These are phyloP conservation scores for Mortierella antarctica DNA, from an alignment of 192 early-diverging fungal species.

Conservation along the genomic window DNA sequence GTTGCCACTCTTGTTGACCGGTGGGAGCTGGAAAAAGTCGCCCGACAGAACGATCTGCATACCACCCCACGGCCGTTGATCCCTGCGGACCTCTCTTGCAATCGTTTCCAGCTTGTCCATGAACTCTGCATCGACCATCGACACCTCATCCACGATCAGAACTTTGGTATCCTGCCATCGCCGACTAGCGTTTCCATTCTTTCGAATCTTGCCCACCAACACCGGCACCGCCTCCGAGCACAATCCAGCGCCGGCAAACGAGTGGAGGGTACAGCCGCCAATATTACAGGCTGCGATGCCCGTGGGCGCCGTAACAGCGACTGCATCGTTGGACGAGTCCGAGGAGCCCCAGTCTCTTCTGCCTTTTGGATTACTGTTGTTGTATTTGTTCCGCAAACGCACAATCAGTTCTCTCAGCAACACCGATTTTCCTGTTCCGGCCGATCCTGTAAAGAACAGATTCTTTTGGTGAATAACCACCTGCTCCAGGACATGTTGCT, in stretches of 20 bases:
- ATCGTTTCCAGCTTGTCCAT: conserved; percentile 80
- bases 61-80: conserved; percentile 73
- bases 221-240: conserved; percentile 53
- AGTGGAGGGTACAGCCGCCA: conserved; percentile 78
- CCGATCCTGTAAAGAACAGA: conserved; percentile 84
- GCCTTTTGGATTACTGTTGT: conserved; percentile 54
- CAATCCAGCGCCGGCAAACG: conserved; percentile 75
- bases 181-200: conserved; percentile 29
- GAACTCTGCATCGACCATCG: conserved; percentile 79
- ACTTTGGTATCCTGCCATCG: conserved; percentile 73
- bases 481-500: conserved; percentile 68
- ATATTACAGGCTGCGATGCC: conserved; percentile 88
- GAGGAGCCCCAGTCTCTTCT: conserved; percentile 51
- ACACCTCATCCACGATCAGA: conserved; percentile 84
- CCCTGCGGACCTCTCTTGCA: conserved; percentile 61
- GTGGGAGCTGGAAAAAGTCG: conserved; percentile 87
- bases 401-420: conserved; percentile 60
- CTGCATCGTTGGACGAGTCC: conserved; percentile 20
- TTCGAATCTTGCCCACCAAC: conserved; percentile 41
- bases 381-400: conserved; percentile 51
- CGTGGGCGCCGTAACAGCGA: conserved; percentile 78
- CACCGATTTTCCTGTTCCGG: conserved; percentile 71
- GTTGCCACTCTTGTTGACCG: conserved; percentile 62
- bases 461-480: conserved; percentile 63
- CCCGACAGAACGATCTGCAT: conserved; percentile 78